Conservation (phyloP, 2,329 filamentous ascomycete genomes). For the Aspergillus bombycis region DNA sequence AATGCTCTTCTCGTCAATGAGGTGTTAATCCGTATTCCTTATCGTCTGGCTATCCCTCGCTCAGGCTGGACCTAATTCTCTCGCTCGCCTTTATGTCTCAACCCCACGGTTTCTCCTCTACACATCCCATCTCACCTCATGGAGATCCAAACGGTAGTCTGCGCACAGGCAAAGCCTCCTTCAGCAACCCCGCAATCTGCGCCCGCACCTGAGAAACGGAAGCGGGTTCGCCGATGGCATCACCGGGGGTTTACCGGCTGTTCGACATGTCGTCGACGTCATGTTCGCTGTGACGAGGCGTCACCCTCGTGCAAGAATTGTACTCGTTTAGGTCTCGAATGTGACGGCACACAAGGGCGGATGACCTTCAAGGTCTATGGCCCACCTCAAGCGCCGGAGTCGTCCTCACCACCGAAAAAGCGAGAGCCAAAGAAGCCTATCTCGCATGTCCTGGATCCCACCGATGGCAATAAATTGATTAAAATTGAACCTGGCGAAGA, state of each 20-base stretch:
- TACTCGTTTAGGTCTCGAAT: constrained; percentile 36
- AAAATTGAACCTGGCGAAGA: constrained; percentile 18
- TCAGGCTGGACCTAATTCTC: background rate
- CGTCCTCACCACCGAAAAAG: constrained; percentile 21
- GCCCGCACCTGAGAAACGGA: constrained; percentile 28
- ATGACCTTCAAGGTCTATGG: constrained; percentile 45
- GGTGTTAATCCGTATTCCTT: background rate
- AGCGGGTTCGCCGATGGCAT: constrained; percentile 44
- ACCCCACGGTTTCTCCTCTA: constrained; percentile 11
- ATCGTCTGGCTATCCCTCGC: constrained; percentile 1
- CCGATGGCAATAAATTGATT: constrained; percentile 1
- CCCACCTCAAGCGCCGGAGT: constrained; percentile 27
- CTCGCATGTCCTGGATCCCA: constrained; percentile 10
- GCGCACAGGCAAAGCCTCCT: constrained; percentile 20
- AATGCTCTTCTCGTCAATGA: background rate
- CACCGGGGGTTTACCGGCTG: constrained; percentile 47
- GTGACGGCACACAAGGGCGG: constrained; percentile 38
- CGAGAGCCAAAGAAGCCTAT: constrained; percentile 23
- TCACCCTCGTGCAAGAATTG: constrained; percentile 44
- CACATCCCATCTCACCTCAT: constrained; percentile 24
- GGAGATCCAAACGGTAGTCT: constrained; percentile 32
- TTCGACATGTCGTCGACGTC: constrained; percentile 44
- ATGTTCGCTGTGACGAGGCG: constrained; percentile 43
- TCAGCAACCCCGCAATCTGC: constrained; percentile 17
- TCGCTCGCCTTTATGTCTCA: constrained; percentile 30